These are phyloP conservation scores for Ceratobasidium sp. DNA, from an alignment of 1,284 basidiomycete species.

Conservation along the genomic window DNA sequence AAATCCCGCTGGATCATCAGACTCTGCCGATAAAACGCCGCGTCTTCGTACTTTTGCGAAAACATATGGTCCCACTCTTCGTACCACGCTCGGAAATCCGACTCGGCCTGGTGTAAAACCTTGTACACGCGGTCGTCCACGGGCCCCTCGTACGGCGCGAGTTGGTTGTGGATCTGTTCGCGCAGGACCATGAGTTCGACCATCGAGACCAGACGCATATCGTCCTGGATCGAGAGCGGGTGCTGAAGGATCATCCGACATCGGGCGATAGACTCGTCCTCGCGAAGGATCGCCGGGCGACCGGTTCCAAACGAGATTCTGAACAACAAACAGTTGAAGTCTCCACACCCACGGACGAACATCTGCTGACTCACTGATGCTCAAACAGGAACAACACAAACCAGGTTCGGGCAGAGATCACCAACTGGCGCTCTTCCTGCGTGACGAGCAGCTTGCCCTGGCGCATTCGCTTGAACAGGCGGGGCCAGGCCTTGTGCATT, in stretches of 20 bases:
- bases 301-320: constrained; percentile 93
- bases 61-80: constrained; percentile 78
- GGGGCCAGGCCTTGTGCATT: constrained; percentile 88
- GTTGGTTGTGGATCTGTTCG: constrained; percentile 72
- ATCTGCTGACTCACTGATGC: constrained; percentile 70
- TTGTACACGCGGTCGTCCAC: constrained; percentile 72
- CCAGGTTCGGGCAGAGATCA: constrained; percentile 84
- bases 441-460: constrained; percentile 63
- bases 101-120: constrained; percentile 67
- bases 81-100: constrained; percentile 75
- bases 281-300: constrained; percentile 87
- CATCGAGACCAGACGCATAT: constrained; percentile 93
- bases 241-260: constrained; percentile 84
- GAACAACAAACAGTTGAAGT: neutral
- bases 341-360: constrained; percentile 10
- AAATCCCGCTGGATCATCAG: constrained; percentile 80
- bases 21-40: constrained; percentile 83
- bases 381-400: constrained; percentile 91
- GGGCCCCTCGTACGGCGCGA: constrained; percentile 67
- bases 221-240: constrained; percentile 87
- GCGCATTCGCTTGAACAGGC: constrained; percentile 75
- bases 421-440: constrained; percentile 76
- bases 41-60: constrained; percentile 78
- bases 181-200: constrained; percentile 85
- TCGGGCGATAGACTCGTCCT: constrained; percentile 87